These are phyloP conservation scores for Millerozyma miso DNA, from an alignment of 805 yeast species.

Conservation along the genomic window DNA sequence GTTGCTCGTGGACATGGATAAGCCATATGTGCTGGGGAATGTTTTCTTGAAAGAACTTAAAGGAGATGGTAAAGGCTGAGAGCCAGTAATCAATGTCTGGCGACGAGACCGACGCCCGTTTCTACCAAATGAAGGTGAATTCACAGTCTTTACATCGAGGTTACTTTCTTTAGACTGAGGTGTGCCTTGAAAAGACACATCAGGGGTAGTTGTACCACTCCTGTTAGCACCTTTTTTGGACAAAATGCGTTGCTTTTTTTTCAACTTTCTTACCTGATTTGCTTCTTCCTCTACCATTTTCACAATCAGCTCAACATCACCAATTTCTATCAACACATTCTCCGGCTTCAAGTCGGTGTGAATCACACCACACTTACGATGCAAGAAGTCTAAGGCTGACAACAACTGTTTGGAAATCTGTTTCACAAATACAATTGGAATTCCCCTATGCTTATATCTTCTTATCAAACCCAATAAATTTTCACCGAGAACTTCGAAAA, in stretches of 20 bases:
- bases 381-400: constrained; percentile 67
- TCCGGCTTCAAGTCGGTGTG: constrained; percentile 76
- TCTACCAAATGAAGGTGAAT: constrained; percentile 37
- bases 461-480: constrained; percentile 80
- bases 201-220: constrained; percentile 12
- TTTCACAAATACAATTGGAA: constrained; percentile 73
- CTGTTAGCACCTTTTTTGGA: constrained; percentile 17
- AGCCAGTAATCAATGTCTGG: constrained; percentile 78
- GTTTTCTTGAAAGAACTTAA: constrained; percentile 53
- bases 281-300: constrained; percentile 60
- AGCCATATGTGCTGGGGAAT: constrained; percentile 32
- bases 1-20: constrained; percentile 35
- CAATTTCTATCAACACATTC: constrained; percentile 73
- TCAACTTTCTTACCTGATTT: constrained; percentile 42
- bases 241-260: constrained; percentile 37
- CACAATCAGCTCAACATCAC: constrained; percentile 77
- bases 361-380: constrained; percentile 67
- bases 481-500: constrained; percentile 95
- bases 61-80: constrained; percentile 91
- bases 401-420: constrained; percentile 77
- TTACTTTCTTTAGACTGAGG: constrained; percentile 5
- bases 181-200: constrained; percentile 10
- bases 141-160: constrained; percentile 5
- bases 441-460: constrained; percentile 70
- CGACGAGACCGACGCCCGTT: constrained; percentile 58